Evolutionary conservation across 2,329 filamentous ascomycete species (phyloP).

Genomic region (Aschersonia sp.): DNA sequence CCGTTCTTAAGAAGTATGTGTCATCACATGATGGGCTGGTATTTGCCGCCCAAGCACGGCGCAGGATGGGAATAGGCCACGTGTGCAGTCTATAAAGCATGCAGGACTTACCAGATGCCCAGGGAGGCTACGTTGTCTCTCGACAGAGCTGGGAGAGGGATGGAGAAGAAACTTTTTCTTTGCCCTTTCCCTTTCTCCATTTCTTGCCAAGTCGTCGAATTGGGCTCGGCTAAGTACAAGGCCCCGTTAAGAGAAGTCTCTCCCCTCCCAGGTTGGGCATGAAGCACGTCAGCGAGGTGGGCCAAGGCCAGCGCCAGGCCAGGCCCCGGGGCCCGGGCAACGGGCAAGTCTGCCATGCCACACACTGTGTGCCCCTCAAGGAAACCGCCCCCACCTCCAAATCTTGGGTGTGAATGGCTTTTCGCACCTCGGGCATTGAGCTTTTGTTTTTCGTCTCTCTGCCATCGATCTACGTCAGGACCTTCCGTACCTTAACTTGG

Average conservation of each 20-base stretch:
- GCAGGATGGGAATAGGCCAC: too few species aligned
- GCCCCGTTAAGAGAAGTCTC: conserved; percentile 9
- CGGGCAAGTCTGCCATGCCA: too few species aligned
- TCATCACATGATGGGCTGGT: conserved; percentile 31
- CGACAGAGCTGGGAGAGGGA: not conserved
- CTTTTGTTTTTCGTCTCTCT: too few species aligned
- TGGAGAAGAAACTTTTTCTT: not conserved
- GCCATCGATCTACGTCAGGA: too few species aligned
- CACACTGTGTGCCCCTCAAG: too few species aligned
- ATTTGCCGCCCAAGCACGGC: not conserved
- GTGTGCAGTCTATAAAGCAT: too few species aligned
- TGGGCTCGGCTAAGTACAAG: conserved; percentile 4
- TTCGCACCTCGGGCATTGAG: too few species aligned
- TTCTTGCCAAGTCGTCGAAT: not conserved
- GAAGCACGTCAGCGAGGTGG: not conserved
- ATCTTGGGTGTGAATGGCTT: too few species aligned
- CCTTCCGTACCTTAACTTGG: too few species aligned
- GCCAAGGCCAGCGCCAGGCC: not conserved
- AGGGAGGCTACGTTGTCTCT: not conserved
- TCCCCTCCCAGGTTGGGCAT: conserved; percentile 4
- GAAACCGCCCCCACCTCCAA: too few species aligned
- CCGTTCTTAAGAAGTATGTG: conserved; percentile 46
- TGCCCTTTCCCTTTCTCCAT: not conserved
- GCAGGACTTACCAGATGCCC: too few species aligned
- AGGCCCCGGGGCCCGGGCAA: too few species aligned